phyloP scores from a whole-genome alignment of 495 filamentous ascomycete species.

The Podospora conica region DNA sequence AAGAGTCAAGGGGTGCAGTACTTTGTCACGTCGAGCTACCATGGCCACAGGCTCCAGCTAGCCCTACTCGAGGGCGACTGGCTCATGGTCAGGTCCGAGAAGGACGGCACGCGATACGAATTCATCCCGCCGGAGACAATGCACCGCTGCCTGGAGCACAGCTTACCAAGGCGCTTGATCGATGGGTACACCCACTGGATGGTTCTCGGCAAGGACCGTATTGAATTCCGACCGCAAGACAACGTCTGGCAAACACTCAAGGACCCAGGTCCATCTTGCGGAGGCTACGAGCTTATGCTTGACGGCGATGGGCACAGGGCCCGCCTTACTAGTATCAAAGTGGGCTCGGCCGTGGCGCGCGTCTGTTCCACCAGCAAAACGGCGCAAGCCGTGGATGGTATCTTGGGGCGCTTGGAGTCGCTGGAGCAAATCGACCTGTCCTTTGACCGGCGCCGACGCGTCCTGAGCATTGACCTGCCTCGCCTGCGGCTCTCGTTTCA shows the following conservation, averaged over 20 bases:
- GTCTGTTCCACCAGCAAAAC: background rate
- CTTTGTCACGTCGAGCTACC: background rate
- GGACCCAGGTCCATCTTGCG: background rate
- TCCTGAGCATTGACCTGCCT: background rate
- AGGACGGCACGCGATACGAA: background rate
- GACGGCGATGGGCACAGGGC: too few relatives aligned
- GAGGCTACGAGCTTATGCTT: background rate
- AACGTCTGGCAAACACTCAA: background rate
- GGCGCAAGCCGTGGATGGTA: background rate
- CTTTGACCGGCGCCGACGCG: background rate
- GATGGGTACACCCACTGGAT: background rate
- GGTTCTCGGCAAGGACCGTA: background rate
- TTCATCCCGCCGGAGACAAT: background rate
- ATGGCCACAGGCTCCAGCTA: background rate
- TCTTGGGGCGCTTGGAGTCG: background rate
- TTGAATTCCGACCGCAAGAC: background rate
- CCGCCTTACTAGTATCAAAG: background rate
- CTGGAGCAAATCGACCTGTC: background rate
- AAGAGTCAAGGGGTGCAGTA: background rate
- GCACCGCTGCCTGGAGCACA: background rate
- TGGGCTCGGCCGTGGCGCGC: background rate
- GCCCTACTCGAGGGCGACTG: background rate
- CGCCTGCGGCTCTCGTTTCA: background rate
- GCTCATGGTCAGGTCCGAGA: background rate
- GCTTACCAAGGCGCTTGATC: background rate